Evolutionary conservation across 192 early-diverging fungal genomes (phyloP).

Genomic region (Podila minutissima): DNA sequence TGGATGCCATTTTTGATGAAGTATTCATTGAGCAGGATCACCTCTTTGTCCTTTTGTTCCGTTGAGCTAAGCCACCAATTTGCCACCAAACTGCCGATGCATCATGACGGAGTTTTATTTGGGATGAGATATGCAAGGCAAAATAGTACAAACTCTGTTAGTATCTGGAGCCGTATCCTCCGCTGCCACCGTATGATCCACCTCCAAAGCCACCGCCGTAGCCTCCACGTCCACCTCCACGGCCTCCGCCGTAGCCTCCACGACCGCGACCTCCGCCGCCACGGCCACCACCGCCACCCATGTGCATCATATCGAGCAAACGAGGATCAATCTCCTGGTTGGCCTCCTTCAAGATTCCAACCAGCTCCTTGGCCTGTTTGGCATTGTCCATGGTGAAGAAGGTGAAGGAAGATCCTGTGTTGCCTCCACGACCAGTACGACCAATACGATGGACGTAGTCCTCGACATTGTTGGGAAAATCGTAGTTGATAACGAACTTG

Average conservation of each 20-base stretch:
- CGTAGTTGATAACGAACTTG: slow-evolving; percentile 97
- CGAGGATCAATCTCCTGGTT: slow-evolving; percentile 88
- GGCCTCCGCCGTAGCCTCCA: slow-evolving; percentile 39
- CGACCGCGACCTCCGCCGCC: slow-evolving; percentile 43
- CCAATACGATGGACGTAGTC: slow-evolving; percentile 96
- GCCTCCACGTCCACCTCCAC: slow-evolving; percentile 42
- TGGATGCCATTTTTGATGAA: slow-evolving; percentile 28
- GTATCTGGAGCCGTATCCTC: slow-evolving; percentile 51
- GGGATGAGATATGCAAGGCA: no score
- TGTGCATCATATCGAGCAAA: slow-evolving; percentile 73
- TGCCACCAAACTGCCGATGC: no score
- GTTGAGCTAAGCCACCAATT: no score
- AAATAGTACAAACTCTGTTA: not conserved
- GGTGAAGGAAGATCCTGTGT: slow-evolving; percentile 89
- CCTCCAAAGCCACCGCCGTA: slow-evolving; percentile 62
- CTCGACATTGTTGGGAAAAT: slow-evolving; percentile 92
- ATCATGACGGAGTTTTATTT: no score
- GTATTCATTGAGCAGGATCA: not conserved
- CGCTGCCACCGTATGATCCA: slow-evolving; percentile 60
- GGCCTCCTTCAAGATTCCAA: slow-evolving; percentile 90
- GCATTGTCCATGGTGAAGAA: slow-evolving; percentile 94
- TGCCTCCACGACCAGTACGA: slow-evolving; percentile 95
- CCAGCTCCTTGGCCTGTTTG: slow-evolving; percentile 82
- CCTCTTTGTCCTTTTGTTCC: no score
- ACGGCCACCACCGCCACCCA: slow-evolving; percentile 50